Percentiles rank a stretch among this genome's conserved stretches.
Conservation (phyloP, 2,329 filamentous ascomycete species). For the Diaporthe ilicicola region DNA sequence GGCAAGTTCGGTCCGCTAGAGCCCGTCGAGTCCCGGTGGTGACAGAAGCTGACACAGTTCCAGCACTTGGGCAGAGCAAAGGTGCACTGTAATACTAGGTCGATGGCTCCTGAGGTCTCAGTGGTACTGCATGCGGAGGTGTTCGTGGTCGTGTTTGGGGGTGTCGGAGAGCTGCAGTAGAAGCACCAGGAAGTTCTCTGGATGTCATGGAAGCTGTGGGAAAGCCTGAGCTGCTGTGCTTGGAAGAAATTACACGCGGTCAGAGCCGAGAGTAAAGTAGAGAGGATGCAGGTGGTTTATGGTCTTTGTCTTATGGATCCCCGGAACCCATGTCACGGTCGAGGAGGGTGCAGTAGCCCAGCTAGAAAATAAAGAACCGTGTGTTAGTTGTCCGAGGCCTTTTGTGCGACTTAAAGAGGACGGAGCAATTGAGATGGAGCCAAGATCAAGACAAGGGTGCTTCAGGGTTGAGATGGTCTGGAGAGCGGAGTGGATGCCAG, state of each 20-base stretch:
- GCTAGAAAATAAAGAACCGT: constrained; percentile 29
- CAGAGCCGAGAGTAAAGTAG: not conserved
- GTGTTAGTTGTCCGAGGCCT: constrained; percentile 48
- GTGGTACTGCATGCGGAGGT: constrained; percentile 61
- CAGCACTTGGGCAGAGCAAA: constrained; percentile 57
- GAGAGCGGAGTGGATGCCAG: constrained; percentile 45
- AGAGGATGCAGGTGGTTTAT: constrained; percentile 36
- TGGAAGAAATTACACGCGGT: constrained; percentile 6
- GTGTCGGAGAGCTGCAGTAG: constrained; percentile 57
- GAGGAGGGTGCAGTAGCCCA: constrained; percentile 37
- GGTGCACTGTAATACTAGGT: constrained; percentile 61
- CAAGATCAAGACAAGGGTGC: constrained; percentile 48
- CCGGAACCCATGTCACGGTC: constrained; percentile 34
- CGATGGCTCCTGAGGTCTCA: constrained; percentile 53
- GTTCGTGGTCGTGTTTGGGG: constrained; percentile 52
- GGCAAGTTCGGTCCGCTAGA: constrained; percentile 19
- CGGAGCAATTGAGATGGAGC: constrained; percentile 54
- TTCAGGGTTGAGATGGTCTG: constrained; percentile 47
- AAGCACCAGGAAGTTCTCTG: constrained; percentile 34
- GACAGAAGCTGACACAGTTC: constrained; percentile 39
- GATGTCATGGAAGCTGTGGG: constrained; percentile 28
- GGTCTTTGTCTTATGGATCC: constrained; percentile 25
- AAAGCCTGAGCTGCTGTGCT: constrained; percentile 13
- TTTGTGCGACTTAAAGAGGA: constrained; percentile 60
- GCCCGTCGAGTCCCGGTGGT: constrained; percentile 35